Evolutionary conservation across 306 rosid genomes (phyloP), one percentile per base, ranked within the genome.

Genomic region (Acacia confusa): DNA sequence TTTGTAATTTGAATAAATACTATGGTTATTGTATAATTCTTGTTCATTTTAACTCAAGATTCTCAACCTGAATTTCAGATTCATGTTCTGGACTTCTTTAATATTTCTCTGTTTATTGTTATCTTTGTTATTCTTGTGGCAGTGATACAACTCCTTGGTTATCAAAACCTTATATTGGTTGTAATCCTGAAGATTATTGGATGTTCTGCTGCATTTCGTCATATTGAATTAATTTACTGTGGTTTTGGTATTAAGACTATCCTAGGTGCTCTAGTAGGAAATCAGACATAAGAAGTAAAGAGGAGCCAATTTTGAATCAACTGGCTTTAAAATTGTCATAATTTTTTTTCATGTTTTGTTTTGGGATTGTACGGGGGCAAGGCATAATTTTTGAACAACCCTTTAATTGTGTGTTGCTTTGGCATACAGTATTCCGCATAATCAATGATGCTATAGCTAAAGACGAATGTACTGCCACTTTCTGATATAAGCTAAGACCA

Each of bases 1-100:
- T 41, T 30, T 77, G 67, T 38, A 53, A 53, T 53, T 72, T 44
- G n/a, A 79, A 75, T 47, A 68, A 77, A 68, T 30, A 58, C 75
- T 50, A 32, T 53, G 68, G 63, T 65, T 22, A 67, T 53, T n/a
- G 7, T 32, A 6, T 13, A 10, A 22, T 53, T 38, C 15, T 55
- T 19, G 20, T 48, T 34, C 6, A 4, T 74, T n/a, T 55, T 34
- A 55, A 36, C 68, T n/a, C 25, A 48, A 77, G 67, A 75, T 38
- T 22, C 73, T 64, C 40, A 50, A 45, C 50, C 43, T 74, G 72
- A 82, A 16, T 38, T 68, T 72, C 72, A 43, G 34, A 81, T 73
- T 75, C 75, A 73, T 86, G 81, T 68, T 83, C 53, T 60, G 44
- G 69, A 82, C 82, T 20, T 47, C 12, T 22, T 50, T 72, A 72